Evolutionary conservation across 2,329 filamentous ascomycete genomes (phyloP), one percentile per base, ranked within the genome.

Genomic region (Neoarthrinium moseri): DNA sequence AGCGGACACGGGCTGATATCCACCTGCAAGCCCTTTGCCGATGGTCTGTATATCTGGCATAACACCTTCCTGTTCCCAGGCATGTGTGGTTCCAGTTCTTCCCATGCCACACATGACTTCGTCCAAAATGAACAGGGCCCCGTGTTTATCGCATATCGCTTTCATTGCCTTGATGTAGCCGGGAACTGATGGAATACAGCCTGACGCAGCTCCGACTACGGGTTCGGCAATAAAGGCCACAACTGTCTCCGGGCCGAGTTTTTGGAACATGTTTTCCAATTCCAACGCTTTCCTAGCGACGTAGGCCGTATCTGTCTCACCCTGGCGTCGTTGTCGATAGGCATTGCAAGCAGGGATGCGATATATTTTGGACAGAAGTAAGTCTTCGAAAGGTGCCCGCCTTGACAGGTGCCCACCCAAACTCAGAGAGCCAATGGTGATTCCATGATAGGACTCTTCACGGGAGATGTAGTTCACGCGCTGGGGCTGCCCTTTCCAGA

Each of bases 391-490:
- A 2, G 78, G 70, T 2, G 67, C 68, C 51, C 82, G 74, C 18
- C 86, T 73, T 5, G 72, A 67, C n/a, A 74, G 62, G 60, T 88
- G 81, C 2, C 81, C 80, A 23, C 83, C 78, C 7, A 82, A 63
- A 0, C 74, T 72, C 15, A 89, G 66, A 2, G 83, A 72, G 2
- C 82, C 84, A 1, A 89, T 61, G 0, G 86, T 89, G 22, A 76
- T 82, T 5, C 87, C 87, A 55, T 91, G 87, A 55, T 87, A 91
- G 10, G 81, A 85, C 18, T 81, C 73, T 23, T 78, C 66, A 13
- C 86, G 75, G 5, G 81, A 73, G 54, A 91, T 86, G 64, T 86
- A 86, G 38, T 77, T 72, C 1, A 69, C 71, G 2, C 85, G 73
- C 38, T 73, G 60, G 1, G 73, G 69, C 44, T 86, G 69, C 4